phyloP scores from a whole-genome alignment of 2,329 filamentous ascomycete species.

The Spiromastix sp. region DNA sequence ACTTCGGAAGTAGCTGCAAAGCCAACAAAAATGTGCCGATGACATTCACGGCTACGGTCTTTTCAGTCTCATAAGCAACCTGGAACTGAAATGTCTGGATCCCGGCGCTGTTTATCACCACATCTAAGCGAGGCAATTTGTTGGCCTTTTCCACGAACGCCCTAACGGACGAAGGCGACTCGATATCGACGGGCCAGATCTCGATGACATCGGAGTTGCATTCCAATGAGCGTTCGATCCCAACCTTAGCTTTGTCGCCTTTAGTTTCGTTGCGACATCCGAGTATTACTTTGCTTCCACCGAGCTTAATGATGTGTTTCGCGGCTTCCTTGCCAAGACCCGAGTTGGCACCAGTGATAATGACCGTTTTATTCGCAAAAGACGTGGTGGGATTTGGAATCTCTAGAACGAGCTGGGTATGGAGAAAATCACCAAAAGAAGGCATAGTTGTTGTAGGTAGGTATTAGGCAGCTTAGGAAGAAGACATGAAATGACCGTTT shows the following conservation, averaged over 20 bases:
- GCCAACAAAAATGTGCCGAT: slow-evolving; percentile 43
- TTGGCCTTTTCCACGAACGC: slow-evolving; percentile 25
- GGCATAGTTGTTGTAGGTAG: no score
- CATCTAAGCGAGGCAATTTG: slow-evolving; percentile 26
- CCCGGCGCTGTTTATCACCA: slow-evolving; percentile 34
- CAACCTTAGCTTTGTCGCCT: slow-evolving; percentile 27
- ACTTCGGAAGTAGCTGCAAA: slow-evolving; percentile 40
- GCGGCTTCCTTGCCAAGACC: slow-evolving; percentile 39
- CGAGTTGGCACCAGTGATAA: slow-evolving; percentile 36
- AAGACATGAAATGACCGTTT: no score
- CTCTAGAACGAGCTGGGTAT: no score
- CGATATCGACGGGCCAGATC: slow-evolving; percentile 34
- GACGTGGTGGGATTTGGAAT: no score
- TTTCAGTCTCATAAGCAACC: slow-evolving; percentile 37
- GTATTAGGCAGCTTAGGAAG: no score
- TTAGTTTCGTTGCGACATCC: slow-evolving; percentile 31
- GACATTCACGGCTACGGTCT: slow-evolving; percentile 43
- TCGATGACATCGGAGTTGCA: slow-evolving; percentile 19
- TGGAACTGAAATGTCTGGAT: slow-evolving; percentile 27
- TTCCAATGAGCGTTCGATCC: slow-evolving; percentile 26
- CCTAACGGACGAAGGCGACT: slow-evolving; percentile 26
- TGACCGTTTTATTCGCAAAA: no score
- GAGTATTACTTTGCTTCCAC: slow-evolving; percentile 32
- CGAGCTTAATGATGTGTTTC: slow-evolving; percentile 31
- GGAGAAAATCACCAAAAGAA: no score